Conservation (phyloP, 1,284 basidiomycete genomes). For the Heterobasidion irregulare region DNA sequence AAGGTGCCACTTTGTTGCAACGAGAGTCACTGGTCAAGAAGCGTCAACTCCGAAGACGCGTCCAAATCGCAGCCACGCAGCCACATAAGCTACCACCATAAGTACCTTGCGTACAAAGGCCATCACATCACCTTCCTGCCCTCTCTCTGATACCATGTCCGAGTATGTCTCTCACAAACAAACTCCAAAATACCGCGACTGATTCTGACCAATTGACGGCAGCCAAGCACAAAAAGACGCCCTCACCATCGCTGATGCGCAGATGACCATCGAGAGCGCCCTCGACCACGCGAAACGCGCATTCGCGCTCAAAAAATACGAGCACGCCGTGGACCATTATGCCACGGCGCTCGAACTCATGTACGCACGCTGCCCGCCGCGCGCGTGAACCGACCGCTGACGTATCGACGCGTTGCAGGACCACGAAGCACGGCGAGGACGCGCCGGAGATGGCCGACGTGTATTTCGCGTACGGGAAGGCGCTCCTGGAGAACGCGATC, state of each 20-base stretch:
- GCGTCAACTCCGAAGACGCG: neutral
- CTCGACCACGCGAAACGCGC: constrained; percentile 78
- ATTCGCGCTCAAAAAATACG: constrained; percentile 81
- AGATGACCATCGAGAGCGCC: constrained; percentile 39
- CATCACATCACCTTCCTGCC: neutral
- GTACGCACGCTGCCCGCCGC: constrained; percentile 37
- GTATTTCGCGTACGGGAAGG: constrained; percentile 81
- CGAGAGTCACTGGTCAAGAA: too few relatives aligned
- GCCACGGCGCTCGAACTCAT: constrained; percentile 76
- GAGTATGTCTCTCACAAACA: neutral
- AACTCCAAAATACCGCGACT: too few relatives aligned
- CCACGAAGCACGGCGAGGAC: constrained; percentile 63
- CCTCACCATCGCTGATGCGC: neutral
- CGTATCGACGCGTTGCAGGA: constrained; percentile 33
- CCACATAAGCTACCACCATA: neutral
- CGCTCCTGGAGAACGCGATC: constrained; percentile 83
- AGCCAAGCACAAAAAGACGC: neutral
- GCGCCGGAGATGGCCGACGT: constrained; percentile 75
- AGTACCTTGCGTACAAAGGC: neutral
- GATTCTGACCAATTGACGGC: too few relatives aligned
- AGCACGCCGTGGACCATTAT: constrained; percentile 80
- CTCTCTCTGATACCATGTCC: neutral
- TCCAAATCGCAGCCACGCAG: neutral
- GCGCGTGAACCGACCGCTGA: constrained; percentile 12
- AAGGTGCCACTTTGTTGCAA: too few relatives aligned